Conservation (phyloP, 169 alveolate genomes). For the Eimeria praecox region DNA sequence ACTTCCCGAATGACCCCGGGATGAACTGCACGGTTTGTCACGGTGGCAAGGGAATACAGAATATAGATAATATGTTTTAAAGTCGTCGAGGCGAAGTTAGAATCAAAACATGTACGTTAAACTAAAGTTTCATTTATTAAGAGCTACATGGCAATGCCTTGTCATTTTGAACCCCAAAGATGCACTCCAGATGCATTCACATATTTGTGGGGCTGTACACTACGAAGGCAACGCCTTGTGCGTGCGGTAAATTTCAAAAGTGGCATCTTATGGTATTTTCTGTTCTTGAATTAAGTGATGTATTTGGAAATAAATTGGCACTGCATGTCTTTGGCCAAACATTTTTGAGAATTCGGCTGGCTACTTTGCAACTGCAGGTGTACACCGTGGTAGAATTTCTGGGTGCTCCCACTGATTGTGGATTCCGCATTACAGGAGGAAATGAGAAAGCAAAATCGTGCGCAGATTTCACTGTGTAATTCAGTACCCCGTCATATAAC, state of each 20-base stretch:
- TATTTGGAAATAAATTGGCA: background rate
- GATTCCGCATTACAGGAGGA: too few relatives aligned
- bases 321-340: too few relatives aligned
- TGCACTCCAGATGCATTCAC: slow-evolving; percentile 61
- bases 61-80: background rate
- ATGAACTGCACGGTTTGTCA: background rate
- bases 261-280: background rate
- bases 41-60: background rate
- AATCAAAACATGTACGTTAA: background rate
- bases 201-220: slow-evolving; percentile 15
- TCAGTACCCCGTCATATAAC: too few relatives aligned
- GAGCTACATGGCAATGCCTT: background rate
- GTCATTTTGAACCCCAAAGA: background rate
- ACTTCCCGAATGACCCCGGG: background rate
- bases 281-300: background rate
- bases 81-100: background rate
- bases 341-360: too few relatives aligned
- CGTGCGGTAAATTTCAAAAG: too few relatives aligned
- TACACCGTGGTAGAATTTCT: too few relatives aligned
- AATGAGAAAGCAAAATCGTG: too few relatives aligned
- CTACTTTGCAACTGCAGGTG: too few relatives aligned
- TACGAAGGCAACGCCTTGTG: background rate
- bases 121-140: background rate
- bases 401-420: too few relatives aligned
- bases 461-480: too few relatives aligned